Conservation (phyloP, 805 yeast species). For the Cyberlindnera americana region DNA sequence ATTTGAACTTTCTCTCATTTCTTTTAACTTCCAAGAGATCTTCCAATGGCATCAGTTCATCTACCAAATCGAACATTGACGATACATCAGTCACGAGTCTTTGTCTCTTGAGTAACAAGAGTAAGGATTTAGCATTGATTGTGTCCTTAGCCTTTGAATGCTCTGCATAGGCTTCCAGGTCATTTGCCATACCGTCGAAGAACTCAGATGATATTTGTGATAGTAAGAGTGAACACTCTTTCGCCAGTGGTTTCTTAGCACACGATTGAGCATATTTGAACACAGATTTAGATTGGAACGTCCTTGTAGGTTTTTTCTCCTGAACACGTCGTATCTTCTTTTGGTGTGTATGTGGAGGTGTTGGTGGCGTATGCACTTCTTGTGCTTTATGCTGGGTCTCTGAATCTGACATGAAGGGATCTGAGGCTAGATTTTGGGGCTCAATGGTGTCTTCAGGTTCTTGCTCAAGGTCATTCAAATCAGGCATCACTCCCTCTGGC, state of each 20-base stretch:
- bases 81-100: conserved; percentile 19
- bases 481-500: conserved; percentile 27
- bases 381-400: not conserved
- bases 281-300: conserved; percentile 3
- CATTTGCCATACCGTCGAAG: conserved; percentile 28
- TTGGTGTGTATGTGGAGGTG: conserved; percentile 3
- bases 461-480: too few species aligned
- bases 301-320: not conserved
- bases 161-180: conserved; percentile 30
- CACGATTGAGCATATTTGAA: conserved; percentile 12
- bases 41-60: conserved; percentile 30
- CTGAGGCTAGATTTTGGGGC: conserved; percentile 4
- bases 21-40: conserved; percentile 23
- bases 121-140: conserved; percentile 27
- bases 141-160: conserved; percentile 29
- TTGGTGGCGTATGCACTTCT: conserved; percentile 3
- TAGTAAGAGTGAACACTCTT: conserved; percentile 24
- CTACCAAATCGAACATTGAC: conserved; percentile 26
- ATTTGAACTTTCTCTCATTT: conserved; percentile 7
- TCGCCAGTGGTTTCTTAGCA: conserved; percentile 13
- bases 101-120: conserved; percentile 31
- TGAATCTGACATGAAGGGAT: conserved; percentile 9
- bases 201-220: conserved; percentile 27
- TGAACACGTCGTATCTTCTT: not conserved
- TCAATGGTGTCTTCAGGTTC: not conserved